phyloP scores from a whole-genome alignment of 306 rosid genomes.

The Argentina anserina region DNA sequence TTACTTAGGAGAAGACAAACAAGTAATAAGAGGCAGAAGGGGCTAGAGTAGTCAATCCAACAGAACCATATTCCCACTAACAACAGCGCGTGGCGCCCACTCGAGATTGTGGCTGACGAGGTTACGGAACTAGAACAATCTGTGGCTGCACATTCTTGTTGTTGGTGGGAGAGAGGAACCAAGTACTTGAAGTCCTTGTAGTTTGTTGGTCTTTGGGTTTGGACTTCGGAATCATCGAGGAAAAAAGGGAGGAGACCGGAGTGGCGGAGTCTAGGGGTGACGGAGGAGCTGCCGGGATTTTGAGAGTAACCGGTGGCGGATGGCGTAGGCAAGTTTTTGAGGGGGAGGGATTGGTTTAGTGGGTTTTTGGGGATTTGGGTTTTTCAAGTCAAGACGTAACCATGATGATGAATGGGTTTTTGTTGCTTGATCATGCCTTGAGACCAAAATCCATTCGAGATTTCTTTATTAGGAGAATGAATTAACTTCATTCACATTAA shows the following conservation, averaged over 20 bases:
- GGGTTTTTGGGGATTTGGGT: neutral
- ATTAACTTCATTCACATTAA: too few species aligned
- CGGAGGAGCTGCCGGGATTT: neutral
- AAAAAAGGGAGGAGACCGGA: too few species aligned
- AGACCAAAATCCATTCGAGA: neutral
- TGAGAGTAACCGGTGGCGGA: neutral
- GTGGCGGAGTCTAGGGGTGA: too few species aligned
- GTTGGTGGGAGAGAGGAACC: neutral
- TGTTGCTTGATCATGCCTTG: neutral
- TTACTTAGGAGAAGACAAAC: conserved; percentile 52
- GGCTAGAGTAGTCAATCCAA: conserved; percentile 56
- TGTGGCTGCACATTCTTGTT: conserved; percentile 22
- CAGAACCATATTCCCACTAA: conserved; percentile 44
- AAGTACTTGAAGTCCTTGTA: neutral
- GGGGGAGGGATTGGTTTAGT: neutral
- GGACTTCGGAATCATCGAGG: too few species aligned
- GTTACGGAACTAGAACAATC: conserved; percentile 69
- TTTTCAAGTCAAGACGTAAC: neutral
- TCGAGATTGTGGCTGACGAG: conserved; percentile 23
- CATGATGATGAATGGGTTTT: neutral
- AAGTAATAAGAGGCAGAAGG: conserved; percentile 57
- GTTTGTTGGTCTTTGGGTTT: neutral
- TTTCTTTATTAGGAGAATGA: too few species aligned
- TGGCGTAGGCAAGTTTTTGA: neutral
- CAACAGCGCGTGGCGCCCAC: conserved; percentile 29